phyloP scores from a whole-genome alignment of 148 eudicot genomes.

The Persicaria tinctoria region DNA sequence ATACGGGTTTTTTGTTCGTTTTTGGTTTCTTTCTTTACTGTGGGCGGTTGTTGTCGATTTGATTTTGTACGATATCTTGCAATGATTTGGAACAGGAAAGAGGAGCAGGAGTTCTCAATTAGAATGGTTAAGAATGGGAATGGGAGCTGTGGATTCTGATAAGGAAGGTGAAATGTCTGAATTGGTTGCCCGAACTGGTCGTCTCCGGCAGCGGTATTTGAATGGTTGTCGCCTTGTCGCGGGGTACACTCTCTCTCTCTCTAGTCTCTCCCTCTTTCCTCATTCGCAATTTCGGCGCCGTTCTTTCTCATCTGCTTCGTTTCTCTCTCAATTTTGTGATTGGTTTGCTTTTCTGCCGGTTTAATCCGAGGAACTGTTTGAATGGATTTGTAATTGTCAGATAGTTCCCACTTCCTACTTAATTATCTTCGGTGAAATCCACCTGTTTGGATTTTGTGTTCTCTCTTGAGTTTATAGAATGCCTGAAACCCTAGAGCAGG shows the following conservation, averaged over 20 bases:
- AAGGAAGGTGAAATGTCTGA: conserved; percentile 50
- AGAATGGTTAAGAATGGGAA: conserved; percentile 23
- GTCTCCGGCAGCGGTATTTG: conserved; percentile 78
- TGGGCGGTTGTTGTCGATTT: background rate
- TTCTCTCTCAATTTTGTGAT: background rate
- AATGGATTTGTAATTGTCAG: background rate
- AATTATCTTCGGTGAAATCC: background rate
- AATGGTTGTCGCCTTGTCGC: conserved; percentile 82
- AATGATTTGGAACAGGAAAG: conserved; percentile 12
- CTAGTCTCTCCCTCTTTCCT: background rate
- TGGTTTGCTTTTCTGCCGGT: background rate
- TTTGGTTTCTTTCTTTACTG: too few relatives aligned
- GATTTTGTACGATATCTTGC: conserved; percentile 7
- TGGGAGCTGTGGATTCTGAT: conserved; percentile 15
- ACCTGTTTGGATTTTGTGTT: background rate
- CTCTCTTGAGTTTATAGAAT: background rate
- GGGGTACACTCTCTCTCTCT: conserved; percentile 33
- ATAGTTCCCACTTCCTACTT: background rate
- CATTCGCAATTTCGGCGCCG: background rate
- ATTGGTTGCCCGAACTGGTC: conserved; percentile 88
- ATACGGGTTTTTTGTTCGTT: too few relatives aligned
- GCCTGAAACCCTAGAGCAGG: conserved; percentile 7
- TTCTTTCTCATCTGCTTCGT: background rate
- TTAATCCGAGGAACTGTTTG: background rate
- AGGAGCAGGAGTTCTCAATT: conserved; percentile 16